These are phyloP conservation scores for Syzygium oleosum DNA, from an alignment of 345 rosid species.

Conservation along the genomic window DNA sequence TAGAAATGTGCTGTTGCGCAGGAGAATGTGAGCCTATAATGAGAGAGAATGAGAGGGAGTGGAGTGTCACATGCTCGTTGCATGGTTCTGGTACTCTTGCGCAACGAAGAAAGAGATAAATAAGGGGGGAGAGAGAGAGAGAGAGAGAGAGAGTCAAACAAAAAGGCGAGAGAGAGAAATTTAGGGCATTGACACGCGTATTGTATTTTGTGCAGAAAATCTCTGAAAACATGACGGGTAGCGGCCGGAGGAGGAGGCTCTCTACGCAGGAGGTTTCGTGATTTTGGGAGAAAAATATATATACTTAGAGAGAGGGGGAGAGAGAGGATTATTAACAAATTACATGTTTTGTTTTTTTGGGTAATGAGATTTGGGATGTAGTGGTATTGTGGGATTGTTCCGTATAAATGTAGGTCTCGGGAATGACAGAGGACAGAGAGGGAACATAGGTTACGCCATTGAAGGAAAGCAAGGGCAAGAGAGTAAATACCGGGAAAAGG, in stretches of 20 bases:
- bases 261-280: slow-evolving; percentile 4
- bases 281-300: not conserved
- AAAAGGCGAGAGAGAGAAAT: slow-evolving; percentile 9
- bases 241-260: slow-evolving; percentile 30
- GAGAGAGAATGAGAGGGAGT: not conserved
- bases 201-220: slow-evolving; percentile 65
- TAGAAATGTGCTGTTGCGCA: not conserved
- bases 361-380: not conserved
- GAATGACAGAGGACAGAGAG: slow-evolving; percentile 31
- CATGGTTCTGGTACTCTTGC: not conserved
- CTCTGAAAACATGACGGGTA: slow-evolving; percentile 92
- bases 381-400: not conserved
- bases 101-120: not conserved
- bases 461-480: slow-evolving; percentile 22
- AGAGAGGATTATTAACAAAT: not conserved
- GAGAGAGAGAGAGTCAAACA: slow-evolving; percentile 7
- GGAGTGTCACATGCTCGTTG: not conserved
- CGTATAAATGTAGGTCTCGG: slow-evolving; percentile 24
- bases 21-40: not conserved
- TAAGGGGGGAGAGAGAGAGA: slow-evolving; percentile 10
- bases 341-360: not conserved
- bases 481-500: slow-evolving; percentile 3
- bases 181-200: slow-evolving; percentile 67
- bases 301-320: not conserved
- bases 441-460: slow-evolving; percentile 20